A percentile compares a stretch with the other conserved stretches of the same genome.
These are phyloP conservation scores for Daldinia sp. DNA, from an alignment of 2,329 filamentous ascomycete species.

Conservation along the genomic window DNA sequence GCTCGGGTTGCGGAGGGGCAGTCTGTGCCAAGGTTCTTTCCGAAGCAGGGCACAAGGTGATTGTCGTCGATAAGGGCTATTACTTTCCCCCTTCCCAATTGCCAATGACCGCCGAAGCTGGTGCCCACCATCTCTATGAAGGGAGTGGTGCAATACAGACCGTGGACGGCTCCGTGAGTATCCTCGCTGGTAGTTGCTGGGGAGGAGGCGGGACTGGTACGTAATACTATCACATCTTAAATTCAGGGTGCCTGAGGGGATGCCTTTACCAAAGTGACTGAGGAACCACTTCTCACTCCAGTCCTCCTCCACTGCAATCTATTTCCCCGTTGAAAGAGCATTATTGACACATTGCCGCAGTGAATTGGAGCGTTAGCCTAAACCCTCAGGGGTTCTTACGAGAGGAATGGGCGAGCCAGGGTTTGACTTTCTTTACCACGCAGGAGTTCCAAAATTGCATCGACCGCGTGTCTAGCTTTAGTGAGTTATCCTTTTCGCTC, in stretches of 20 bases:
- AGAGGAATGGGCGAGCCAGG: slow-evolving; percentile 77
- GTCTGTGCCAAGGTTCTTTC: slow-evolving; percentile 83
- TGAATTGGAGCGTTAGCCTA: slow-evolving; percentile 81
- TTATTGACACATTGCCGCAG: slow-evolving; percentile 17
- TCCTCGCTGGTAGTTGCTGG: slow-evolving; percentile 77
- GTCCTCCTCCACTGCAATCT: not conserved
- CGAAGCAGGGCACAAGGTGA: slow-evolving; percentile 68
- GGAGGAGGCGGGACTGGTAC: slow-evolving; percentile 78
- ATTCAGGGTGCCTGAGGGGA: not conserved
- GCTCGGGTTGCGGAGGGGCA: slow-evolving; percentile 85
- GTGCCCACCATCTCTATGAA: slow-evolving; percentile 72
- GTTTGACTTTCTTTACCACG: slow-evolving; percentile 77
- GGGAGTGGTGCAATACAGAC: slow-evolving; percentile 65
- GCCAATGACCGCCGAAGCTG: slow-evolving; percentile 74
- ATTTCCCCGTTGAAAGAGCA: not conserved
- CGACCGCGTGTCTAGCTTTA: slow-evolving; percentile 79
- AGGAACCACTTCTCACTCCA: not conserved
- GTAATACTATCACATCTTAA: not conserved
- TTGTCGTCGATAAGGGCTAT: slow-evolving; percentile 85
- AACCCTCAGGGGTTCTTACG: slow-evolving; percentile 78
- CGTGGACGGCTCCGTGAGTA: slow-evolving; percentile 64
- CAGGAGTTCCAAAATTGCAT: slow-evolving; percentile 78
- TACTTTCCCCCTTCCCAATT: slow-evolving; percentile 76
- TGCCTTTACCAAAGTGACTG: not conserved
- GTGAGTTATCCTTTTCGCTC: slow-evolving; percentile 6